These are phyloP conservation scores for Suillus luteus DNA, from an alignment of 768 basidiomycete species.

Conservation along the genomic window DNA sequence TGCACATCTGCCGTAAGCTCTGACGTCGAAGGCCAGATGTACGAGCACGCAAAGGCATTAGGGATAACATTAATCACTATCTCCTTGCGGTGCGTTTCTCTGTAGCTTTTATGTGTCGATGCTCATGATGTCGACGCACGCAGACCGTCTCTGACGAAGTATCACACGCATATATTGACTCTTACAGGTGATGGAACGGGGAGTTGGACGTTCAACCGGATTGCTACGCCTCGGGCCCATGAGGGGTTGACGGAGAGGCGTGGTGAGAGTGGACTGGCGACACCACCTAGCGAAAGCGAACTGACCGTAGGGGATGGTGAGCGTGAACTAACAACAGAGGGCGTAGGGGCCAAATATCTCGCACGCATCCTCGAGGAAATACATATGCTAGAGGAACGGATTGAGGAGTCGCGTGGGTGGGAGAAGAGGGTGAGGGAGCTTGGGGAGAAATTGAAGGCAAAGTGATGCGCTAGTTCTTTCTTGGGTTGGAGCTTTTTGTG, in stretches of 20 bases:
- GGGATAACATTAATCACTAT: constrained; percentile 94
- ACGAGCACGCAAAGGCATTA: constrained; percentile 85
- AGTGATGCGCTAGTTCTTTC: neutral
- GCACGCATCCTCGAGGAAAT: constrained; percentile 32
- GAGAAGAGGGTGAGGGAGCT: constrained; percentile 29
- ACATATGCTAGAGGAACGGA: constrained; percentile 21
- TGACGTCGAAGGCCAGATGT: constrained; percentile 96
- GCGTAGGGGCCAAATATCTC: constrained; percentile 19
- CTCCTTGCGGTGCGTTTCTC: constrained; percentile 64
- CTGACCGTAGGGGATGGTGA: neutral
- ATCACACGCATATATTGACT: constrained; percentile 86
- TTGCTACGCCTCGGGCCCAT: constrained; percentile 37
- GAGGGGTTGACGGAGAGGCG: neutral
- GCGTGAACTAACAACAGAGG: neutral
- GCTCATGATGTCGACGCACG: neutral
- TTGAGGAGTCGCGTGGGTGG: constrained; percentile 30
- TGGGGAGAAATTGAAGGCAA: constrained; percentile 25
- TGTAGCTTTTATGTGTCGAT: neutral
- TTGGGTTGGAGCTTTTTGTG: neutral
- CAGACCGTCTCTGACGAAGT: constrained; percentile 84
- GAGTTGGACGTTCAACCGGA: constrained; percentile 67
- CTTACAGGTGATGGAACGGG: constrained; percentile 72
- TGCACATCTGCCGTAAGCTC: constrained; percentile 95
- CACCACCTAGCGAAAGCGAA: neutral
- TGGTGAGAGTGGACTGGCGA: neutral